phyloP scores from a whole-genome alignment of 2,329 filamentous ascomycete species.

The Pseudocercospora vitis region DNA sequence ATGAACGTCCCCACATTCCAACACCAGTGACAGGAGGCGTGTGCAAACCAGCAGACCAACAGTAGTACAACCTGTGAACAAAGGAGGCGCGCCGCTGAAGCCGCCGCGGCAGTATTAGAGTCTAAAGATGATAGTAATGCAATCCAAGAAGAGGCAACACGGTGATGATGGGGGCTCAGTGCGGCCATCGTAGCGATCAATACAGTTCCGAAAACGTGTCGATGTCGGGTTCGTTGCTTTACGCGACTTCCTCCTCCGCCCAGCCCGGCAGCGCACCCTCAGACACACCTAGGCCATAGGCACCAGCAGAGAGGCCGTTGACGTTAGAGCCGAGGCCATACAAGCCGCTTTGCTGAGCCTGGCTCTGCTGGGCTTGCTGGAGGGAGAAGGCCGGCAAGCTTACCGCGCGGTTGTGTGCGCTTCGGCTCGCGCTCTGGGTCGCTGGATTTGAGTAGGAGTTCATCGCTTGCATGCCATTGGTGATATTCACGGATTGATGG shows the following conservation, averaged over 20 bases:
- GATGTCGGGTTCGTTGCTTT: too few species aligned
- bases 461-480: slow-evolving; percentile 28
- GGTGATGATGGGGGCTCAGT: too few species aligned
- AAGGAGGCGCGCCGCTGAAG: too few species aligned
- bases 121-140: slow-evolving; percentile 20
- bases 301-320: slow-evolving; percentile 52
- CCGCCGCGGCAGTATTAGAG: background rate
- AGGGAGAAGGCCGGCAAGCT: slow-evolving; percentile 76
- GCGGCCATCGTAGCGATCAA: background rate
- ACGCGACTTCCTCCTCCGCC: slow-evolving; percentile 61
- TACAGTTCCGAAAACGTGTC: too few species aligned
- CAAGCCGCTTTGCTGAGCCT: slow-evolving; percentile 53
- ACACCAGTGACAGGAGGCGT: too few species aligned
- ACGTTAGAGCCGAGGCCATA: slow-evolving; percentile 52
- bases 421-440: slow-evolving; percentile 52
- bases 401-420: slow-evolving; percentile 72
- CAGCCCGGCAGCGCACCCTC: slow-evolving; percentile 61
- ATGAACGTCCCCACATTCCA: background rate
- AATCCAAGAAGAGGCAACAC: slow-evolving; percentile 16
- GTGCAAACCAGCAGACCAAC: too few species aligned
- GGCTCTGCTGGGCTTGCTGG: slow-evolving; percentile 41
- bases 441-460: slow-evolving; percentile 40
- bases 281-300: slow-evolving; percentile 60
- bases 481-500: slow-evolving; percentile 52
- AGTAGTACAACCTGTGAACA: background rate